phyloP scores from a whole-genome alignment of 2,329 filamentous ascomycete species.

The Sarocladium oryzae region DNA sequence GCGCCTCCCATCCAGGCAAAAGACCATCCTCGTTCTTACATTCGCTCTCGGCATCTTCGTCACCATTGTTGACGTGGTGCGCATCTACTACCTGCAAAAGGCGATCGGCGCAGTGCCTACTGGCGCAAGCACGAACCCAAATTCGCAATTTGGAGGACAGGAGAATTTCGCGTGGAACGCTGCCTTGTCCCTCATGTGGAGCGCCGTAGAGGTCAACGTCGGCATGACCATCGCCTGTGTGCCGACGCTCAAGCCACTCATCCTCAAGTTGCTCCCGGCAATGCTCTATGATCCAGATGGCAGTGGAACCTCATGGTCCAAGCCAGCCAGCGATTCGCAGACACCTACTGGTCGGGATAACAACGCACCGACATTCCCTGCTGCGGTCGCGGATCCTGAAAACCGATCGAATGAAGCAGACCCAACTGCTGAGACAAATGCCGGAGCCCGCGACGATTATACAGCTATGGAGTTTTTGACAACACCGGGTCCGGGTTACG shows the following conservation, averaged over 20 bases:
- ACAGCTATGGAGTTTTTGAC: conserved; percentile 41
- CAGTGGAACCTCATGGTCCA: conserved; percentile 24
- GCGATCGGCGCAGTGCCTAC: conserved; percentile 46
- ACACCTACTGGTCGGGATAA: conserved; percentile 11
- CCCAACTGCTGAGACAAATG: background rate
- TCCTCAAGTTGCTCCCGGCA: conserved; percentile 55
- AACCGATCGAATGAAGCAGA: background rate
- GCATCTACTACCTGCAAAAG: conserved; percentile 83
- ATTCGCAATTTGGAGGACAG: conserved; percentile 44
- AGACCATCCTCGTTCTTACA: conserved; percentile 77
- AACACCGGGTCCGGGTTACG: conserved; percentile 28
- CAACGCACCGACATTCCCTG: conserved; percentile 16
- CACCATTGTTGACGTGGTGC: conserved; percentile 77
- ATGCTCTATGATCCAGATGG: conserved; percentile 48
- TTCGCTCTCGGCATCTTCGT: conserved; percentile 86
- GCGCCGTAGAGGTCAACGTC: conserved; percentile 81
- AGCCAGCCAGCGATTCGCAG: conserved; percentile 24
- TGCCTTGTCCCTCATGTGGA: conserved; percentile 87
- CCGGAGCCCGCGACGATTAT: conserved; percentile 15
- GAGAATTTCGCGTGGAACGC: conserved; percentile 64
- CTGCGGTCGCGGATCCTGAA: background rate
- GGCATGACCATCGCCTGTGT: conserved; percentile 88
- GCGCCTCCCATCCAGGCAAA: conserved; percentile 77
- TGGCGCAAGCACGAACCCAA: conserved; percentile 26
- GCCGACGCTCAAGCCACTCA: conserved; percentile 83